Evolutionary conservation across 345 rosid species (phyloP).

Genomic region (Lumnitzera racemosa): DNA sequence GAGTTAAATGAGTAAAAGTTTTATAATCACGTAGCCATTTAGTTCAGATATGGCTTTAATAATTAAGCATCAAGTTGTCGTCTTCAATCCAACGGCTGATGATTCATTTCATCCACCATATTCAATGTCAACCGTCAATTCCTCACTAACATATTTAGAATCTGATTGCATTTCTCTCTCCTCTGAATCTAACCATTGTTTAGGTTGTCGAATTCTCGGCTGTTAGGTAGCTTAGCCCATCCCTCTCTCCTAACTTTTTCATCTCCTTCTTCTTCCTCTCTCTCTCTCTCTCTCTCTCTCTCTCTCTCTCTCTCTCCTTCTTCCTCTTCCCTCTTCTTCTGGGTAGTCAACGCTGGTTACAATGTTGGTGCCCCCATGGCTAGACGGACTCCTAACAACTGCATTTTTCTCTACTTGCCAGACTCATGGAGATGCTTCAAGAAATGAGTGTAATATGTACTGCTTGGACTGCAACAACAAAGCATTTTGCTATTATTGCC

Average conservation of each 20-base stretch:
- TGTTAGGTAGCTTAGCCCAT: no score
- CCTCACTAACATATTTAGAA: no score
- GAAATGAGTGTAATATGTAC: constrained; percentile 86
- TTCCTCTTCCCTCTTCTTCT: neutral
- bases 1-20: no score
- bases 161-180: no score
- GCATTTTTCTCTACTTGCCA: constrained; percentile 58
- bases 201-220: no score
- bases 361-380: constrained; percentile 76
- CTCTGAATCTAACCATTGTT: no score
- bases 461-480: constrained; percentile 61
- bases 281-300: neutral
- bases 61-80: no score
- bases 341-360: constrained; percentile 1
- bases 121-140: no score
- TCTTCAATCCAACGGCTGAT: no score
- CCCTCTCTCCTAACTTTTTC: neutral
- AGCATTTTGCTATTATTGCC: constrained; percentile 80
- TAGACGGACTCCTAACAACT: constrained; percentile 55
- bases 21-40: no score
- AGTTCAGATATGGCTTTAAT: no score
- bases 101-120: no score
- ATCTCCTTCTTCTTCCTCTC: neutral
- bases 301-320: neutral
- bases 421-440: constrained; percentile 48